Evolutionary conservation across 2,329 filamentous ascomycete species (phyloP).

Genomic region (Sordariomycetes sp.): DNA sequence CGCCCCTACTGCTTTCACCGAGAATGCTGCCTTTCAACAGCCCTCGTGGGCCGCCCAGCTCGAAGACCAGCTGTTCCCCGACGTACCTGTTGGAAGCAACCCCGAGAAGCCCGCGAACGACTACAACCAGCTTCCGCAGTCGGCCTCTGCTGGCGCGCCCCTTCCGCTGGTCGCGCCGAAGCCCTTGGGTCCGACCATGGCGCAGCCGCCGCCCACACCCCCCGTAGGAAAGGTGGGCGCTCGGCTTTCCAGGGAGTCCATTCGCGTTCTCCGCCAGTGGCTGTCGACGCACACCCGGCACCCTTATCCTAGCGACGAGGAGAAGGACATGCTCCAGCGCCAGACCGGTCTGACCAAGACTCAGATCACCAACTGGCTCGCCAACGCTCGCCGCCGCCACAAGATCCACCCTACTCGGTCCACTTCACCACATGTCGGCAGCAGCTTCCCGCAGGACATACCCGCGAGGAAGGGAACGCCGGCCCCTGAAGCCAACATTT

Average conservation of each 20-base stretch:
- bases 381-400: conserved; percentile 74
- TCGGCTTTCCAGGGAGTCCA: conserved; percentile 69
- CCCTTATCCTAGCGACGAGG: conserved; percentile 79
- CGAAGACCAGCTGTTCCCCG: not conserved
- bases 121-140: not conserved
- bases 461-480: conserved; percentile 50
- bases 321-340: conserved; percentile 69
- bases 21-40: not conserved
- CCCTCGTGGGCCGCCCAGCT: conserved; percentile 1
- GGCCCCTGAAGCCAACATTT: conserved; percentile 41
- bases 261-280: conserved; percentile 78
- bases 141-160: not conserved
- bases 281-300: conserved; percentile 68
- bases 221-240: conserved; percentile 48
- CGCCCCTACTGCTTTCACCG: conserved; percentile 9
- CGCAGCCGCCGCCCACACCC: conserved; percentile 7
- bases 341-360: conserved; percentile 72
- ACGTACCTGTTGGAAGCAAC: not conserved
- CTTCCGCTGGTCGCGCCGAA: not conserved
- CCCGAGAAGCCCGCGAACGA: not conserved
- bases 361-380: conserved; percentile 88
- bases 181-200: not conserved
- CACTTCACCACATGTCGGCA: conserved; percentile 50
- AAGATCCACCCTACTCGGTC: conserved; percentile 62
- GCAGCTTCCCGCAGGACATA: conserved; percentile 58